These are phyloP conservation scores for Rhodotorula sp. DNA, from an alignment of 1,284 basidiomycete species.

Conservation along the genomic window DNA sequence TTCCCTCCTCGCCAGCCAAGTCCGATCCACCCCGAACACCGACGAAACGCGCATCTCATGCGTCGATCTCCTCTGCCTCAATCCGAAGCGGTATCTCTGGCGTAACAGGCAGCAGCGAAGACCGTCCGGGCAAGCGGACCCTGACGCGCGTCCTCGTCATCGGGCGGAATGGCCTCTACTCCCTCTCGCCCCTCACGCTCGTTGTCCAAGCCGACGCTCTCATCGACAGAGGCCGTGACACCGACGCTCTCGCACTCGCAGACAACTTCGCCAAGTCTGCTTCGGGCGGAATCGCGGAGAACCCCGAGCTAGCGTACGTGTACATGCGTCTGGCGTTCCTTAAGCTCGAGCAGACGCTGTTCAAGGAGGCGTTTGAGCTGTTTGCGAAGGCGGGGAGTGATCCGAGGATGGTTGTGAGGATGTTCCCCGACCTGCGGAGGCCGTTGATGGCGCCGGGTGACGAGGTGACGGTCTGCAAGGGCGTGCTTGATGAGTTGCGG, in stretches of 20 bases:
- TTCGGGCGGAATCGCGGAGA: conserved; percentile 54
- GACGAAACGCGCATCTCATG: conserved; percentile 9
- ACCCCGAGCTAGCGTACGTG: conserved; percentile 67
- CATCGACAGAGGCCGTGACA: conserved; percentile 62
- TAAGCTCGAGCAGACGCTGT: conserved; percentile 66
- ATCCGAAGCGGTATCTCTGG: neutral
- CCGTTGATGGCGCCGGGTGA: conserved; percentile 49
- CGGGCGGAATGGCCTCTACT: conserved; percentile 61
- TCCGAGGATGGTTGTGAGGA: conserved; percentile 69
- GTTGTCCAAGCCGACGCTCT: conserved; percentile 70
- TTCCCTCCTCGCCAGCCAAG: conserved; percentile 47
- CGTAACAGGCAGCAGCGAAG: no score
- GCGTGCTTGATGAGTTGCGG: conserved; percentile 65
- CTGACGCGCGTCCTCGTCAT: conserved; percentile 58
- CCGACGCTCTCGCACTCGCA: conserved; percentile 63
- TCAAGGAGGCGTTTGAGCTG: conserved; percentile 71
- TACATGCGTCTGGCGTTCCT: conserved; percentile 73
- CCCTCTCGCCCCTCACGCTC: conserved; percentile 67
- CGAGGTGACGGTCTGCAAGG: conserved; percentile 61
- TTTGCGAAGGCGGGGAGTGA: conserved; percentile 69
- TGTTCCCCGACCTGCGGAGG: conserved; percentile 68
- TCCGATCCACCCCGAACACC: conserved; percentile 40
- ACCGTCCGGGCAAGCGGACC: conserved; percentile 40
- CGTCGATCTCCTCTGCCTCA: conserved; percentile 8
- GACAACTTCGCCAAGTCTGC: conserved; percentile 54